A percentile compares a stretch with the other conserved stretches of the same genome.
These are phyloP conservation scores for Pyrenophora seminiperda DNA, from an alignment of 2,329 filamentous ascomycete genomes.

Conservation along the genomic window DNA sequence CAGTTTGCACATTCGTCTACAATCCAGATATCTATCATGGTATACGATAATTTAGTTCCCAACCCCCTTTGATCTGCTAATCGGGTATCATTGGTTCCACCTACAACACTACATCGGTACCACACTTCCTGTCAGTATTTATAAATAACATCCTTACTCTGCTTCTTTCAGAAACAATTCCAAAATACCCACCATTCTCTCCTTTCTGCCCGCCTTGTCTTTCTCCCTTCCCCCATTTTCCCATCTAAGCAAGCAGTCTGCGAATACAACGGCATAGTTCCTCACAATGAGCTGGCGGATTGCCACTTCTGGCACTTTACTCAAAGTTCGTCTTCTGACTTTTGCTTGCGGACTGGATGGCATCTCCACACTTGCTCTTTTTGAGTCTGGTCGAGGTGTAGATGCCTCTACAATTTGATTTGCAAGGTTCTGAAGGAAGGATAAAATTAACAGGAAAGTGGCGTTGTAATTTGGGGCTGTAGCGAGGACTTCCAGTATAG, in stretches of 20 bases:
- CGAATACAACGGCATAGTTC: conserved; percentile 69
- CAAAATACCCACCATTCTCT: conserved; percentile 68
- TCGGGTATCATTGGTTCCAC: conserved; percentile 1
- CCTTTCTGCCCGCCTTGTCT: conserved; percentile 65
- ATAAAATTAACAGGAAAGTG: conserved; percentile 83
- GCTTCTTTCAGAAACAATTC: conserved; percentile 66
- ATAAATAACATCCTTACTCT: conserved; percentile 2
- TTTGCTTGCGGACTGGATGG: conserved; percentile 44
- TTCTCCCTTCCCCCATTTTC: conserved; percentile 55
- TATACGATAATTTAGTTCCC: no score
- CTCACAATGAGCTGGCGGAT: conserved; percentile 65
- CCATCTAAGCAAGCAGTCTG: conserved; percentile 64
- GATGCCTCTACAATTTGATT: conserved; percentile 55
- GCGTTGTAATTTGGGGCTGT: conserved; percentile 78
- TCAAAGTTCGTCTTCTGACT: conserved; percentile 46
- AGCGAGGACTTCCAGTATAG: conserved; percentile 74
- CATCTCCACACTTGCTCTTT: conserved; percentile 36
- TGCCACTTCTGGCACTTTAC: conserved; percentile 56
- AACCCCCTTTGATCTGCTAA: not conserved
- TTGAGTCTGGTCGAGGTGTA: conserved; percentile 27
- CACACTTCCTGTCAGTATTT: not conserved
- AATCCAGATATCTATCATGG: no score
- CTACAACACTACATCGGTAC: not conserved
- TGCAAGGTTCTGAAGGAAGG: conserved; percentile 69
- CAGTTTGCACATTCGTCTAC: not conserved